Evolutionary conservation across 345 rosid species (phyloP).

Genomic region (Theobroma cacao): DNA sequence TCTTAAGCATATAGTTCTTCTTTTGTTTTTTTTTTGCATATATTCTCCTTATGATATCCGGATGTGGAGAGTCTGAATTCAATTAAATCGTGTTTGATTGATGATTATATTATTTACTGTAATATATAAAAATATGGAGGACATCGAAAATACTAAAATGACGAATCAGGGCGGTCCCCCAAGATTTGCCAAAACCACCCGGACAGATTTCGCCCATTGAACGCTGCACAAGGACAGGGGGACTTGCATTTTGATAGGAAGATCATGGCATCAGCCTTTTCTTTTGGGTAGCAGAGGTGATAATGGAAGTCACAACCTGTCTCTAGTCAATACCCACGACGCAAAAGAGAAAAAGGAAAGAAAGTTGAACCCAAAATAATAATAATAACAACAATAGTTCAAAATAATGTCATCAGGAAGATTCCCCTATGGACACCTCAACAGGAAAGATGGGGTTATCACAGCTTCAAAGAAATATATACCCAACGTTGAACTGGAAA

Average conservation of each 20-base stretch:
- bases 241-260: not conserved
- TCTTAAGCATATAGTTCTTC: not conserved
- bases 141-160: no score
- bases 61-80: not conserved
- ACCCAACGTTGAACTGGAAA: no score
- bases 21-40: no score
- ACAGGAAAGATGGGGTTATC: no score
- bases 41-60: not conserved
- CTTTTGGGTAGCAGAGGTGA: not conserved
- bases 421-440: no score
- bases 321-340: not conserved
- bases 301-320: not conserved
- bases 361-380: not conserved
- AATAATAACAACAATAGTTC: not conserved
- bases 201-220: not conserved
- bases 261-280: slow-evolving; percentile 1
- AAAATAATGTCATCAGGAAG: not conserved
- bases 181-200: not conserved
- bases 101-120: no score
- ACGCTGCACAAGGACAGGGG: not conserved
- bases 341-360: not conserved
- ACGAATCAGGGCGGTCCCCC: not conserved
- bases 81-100: no score
- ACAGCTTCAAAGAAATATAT: no score
- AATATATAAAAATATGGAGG: no score